phyloP scores from a whole-genome alignment of 768 basidiomycete genomes.

The Pluteus cervinus region DNA sequence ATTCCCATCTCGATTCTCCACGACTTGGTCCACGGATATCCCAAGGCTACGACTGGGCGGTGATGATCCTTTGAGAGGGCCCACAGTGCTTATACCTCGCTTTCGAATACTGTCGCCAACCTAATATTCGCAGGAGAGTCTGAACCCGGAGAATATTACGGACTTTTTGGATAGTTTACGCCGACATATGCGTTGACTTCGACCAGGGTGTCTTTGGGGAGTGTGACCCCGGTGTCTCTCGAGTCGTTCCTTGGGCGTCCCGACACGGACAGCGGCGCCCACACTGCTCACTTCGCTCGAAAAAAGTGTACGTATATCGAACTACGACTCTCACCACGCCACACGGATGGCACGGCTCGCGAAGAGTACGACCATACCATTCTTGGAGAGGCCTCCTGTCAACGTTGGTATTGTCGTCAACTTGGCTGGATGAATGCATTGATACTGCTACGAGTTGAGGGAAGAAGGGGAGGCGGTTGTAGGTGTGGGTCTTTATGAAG shows the following conservation, averaged over 20 bases:
- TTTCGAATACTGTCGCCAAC: too few species aligned
- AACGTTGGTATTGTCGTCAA: slow-evolving; percentile 64
- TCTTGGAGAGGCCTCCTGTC: slow-evolving; percentile 46
- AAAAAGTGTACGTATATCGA: slow-evolving; percentile 77
- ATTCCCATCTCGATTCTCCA: too few species aligned
- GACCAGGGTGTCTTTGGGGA: slow-evolving; percentile 44
- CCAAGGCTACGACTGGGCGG: too few species aligned
- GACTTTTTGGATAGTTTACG: slow-evolving; percentile 72
- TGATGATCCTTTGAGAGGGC: too few species aligned
- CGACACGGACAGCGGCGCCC: too few species aligned
- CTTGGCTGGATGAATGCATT: slow-evolving; percentile 64
- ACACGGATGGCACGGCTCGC: slow-evolving; percentile 50
- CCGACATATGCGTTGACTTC: slow-evolving; percentile 76
- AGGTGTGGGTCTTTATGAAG: slow-evolving; percentile 77
- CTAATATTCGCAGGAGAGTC: too few species aligned
- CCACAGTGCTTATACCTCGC: too few species aligned
- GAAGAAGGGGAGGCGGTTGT: slow-evolving; percentile 52
- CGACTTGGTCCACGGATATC: too few species aligned
- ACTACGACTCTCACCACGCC: slow-evolving; percentile 71
- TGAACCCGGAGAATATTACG: slow-evolving; percentile 43
- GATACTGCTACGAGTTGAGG: slow-evolving; percentile 49
- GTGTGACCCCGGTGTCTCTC: slow-evolving; percentile 63
- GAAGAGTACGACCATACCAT: slow-evolving; percentile 60
- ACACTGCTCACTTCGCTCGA: slow-evolving; percentile 37
- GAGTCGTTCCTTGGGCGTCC: slow-evolving; percentile 58